Evolutionary conservation across 2,329 filamentous ascomycete genomes (phyloP), one percentile per base, ranked within the genome.

Genomic region (Pseudocercospora eumusae): DNA sequence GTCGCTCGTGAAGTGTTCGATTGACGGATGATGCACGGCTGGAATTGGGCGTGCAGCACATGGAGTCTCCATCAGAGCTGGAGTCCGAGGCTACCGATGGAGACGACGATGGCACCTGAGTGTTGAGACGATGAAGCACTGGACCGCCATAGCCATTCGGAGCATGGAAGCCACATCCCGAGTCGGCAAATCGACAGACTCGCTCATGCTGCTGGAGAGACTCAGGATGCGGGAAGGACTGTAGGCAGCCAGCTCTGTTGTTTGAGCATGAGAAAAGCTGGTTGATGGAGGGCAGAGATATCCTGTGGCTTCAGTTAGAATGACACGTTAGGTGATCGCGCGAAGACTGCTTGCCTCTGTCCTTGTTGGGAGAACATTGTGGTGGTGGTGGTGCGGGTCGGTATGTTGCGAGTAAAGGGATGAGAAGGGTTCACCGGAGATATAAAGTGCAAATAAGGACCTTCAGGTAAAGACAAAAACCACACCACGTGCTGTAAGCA

Each of bases 11-110:
- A 20, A 23, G n/a, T 36, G 28, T 42, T 11, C 33, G 33, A 20
- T 13, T 44, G 13, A 64, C 27, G 0, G 66, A 66, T 3, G 60
- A 31, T 2, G 58, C 64, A 28, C 64, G 55, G 53, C 62, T 65
- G 44, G 23, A 33, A 11, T 56, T 50, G 20, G 66, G 66, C 2
- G 65, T 63, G 57, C 58, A 64, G 40, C 58, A 28, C 44, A 61
- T 57, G 2, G 56, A 54, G 25, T 60, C 60, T 5, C 28, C 45
- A n/a, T 64, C 63, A 33, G 60, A 65, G 47, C 60, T 59, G 2
- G 54, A 53, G 18, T 56, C 56, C 21, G 53, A 53, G 21, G 31
- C 61, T 23, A 27, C 52, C n/a, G 49, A 62, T 31, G 56, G 60
- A 36, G 59, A 61, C 9, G 53, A 47, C 6, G 64, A 55, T 25